Evolutionary conservation across 768 basidiomycete genomes (phyloP).

Genomic region (Epithele typhae): DNA sequence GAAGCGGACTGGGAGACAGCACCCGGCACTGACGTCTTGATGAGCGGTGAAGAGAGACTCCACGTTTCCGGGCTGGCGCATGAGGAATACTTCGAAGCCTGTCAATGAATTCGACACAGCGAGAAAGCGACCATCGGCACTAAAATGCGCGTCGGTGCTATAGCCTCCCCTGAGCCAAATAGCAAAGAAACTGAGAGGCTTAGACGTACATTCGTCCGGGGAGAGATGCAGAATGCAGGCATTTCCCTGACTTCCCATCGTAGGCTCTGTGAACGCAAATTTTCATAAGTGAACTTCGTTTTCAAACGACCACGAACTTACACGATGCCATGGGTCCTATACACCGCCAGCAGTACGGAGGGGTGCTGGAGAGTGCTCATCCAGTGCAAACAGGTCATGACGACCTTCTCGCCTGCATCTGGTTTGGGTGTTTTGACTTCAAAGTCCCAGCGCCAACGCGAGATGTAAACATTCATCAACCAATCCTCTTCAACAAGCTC

Average conservation of each 20-base stretch:
- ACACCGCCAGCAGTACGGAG: not conserved
- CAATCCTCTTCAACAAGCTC: too few relatives aligned
- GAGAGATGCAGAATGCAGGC: not conserved
- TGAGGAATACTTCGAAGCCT: not conserved
- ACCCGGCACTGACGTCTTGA: not conserved
- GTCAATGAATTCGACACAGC: not conserved
- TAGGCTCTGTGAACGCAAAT: not conserved
- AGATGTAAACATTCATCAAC: too few relatives aligned
- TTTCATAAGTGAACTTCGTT: too few relatives aligned
- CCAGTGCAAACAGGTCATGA: not conserved
- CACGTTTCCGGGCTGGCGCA: not conserved
- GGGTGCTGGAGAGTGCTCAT: not conserved
- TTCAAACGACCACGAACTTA: not conserved
- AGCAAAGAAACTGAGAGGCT: too few relatives aligned
- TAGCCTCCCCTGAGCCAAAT: too few relatives aligned
- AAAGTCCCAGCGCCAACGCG: too few relatives aligned
- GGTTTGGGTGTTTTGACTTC: too few relatives aligned
- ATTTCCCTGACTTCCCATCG: not conserved
- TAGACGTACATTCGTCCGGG: not conserved
- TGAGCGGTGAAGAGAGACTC: not conserved
- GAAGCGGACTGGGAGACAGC: not conserved
- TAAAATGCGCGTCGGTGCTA: not conserved
- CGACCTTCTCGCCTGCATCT: too few relatives aligned
- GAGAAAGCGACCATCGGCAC: not conserved
- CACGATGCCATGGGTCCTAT: not conserved